Evolutionary conservation across 2,329 filamentous ascomycete genomes (phyloP).

Genomic region (Colletotrichum lupini): DNA sequence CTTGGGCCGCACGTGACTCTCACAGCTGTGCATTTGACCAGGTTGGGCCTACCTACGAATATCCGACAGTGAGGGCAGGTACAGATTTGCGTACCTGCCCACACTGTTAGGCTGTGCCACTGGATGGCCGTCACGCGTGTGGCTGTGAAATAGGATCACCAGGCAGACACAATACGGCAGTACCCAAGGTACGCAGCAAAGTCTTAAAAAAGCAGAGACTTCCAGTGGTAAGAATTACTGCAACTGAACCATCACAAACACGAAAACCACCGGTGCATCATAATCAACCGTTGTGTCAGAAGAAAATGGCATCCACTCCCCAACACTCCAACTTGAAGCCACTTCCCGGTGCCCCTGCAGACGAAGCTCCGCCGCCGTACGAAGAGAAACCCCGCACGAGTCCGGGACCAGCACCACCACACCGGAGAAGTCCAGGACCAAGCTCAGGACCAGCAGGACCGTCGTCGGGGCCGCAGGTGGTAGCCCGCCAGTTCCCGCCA

Average conservation of each 20-base stretch:
- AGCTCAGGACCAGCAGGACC: not conserved
- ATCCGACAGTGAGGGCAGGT: no score
- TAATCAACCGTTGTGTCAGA: not conserved
- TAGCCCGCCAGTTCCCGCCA: slow-evolving; percentile 35
- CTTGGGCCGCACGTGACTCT: no score
- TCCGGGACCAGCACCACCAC: not conserved
- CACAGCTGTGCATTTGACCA: no score
- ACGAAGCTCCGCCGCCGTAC: slow-evolving; percentile 33
- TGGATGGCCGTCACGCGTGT: not conserved
- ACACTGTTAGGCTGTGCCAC: not conserved
- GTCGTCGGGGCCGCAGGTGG: slow-evolving; percentile 5
- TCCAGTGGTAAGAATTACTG: not conserved
- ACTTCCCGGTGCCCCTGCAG: not conserved
- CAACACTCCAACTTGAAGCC: slow-evolving; percentile 7
- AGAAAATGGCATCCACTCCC: not conserved
- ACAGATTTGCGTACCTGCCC: no score
- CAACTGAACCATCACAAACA: not conserved
- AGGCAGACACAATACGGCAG: slow-evolving; percentile 11
- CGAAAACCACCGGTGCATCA: not conserved
- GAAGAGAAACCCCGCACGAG: slow-evolving; percentile 18
- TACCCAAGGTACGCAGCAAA: not conserved
- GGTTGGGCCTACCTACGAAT: no score
- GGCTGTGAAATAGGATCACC: slow-evolving; percentile 20
- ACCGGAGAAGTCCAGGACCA: not conserved
- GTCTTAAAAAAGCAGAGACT: not conserved